phyloP scores from a whole-genome alignment of 2,329 filamentous ascomycete genomes.

The Zymoseptoria pseudotritici region DNA sequence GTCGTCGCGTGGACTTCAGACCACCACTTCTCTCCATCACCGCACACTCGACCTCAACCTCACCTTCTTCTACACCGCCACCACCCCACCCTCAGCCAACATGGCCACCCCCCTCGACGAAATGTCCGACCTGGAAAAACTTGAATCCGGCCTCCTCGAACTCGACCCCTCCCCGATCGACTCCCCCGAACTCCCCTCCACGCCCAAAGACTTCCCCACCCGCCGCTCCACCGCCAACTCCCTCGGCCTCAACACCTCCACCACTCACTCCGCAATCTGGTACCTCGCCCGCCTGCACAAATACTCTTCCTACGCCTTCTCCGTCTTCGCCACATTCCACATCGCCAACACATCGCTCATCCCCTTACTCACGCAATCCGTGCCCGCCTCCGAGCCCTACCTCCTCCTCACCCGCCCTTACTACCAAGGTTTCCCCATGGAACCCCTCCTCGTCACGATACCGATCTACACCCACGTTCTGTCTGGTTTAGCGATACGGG shows the following conservation, averaged over 20 bases:
- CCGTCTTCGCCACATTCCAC: conserved; percentile 68
- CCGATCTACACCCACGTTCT: conserved; percentile 69
- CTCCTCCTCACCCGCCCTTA: conserved; percentile 85
- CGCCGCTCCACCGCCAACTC: conserved; percentile 32
- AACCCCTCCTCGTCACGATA: conserved; percentile 69
- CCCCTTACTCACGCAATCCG: conserved; percentile 64
- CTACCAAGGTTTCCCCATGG: conserved; percentile 76
- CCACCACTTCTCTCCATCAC: background rate
- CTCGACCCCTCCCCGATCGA: conserved; percentile 79
- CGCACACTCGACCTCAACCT: no score
- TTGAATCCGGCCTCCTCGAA: conserved; percentile 50
- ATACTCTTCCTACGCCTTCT: conserved; percentile 82
- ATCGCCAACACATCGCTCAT: conserved; percentile 75
- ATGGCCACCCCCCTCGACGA: conserved; percentile 24
- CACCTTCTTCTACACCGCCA: background rate
- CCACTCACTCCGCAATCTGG: conserved; percentile 64
- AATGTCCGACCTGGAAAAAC: conserved; percentile 16
- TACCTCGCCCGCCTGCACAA: conserved; percentile 73
- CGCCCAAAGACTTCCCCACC: conserved; percentile 55
- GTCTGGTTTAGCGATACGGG: conserved; percentile 68
- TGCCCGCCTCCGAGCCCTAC: conserved; percentile 71
- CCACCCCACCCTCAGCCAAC: background rate
- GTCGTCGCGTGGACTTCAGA: background rate
- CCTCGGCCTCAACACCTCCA: conserved; percentile 58
- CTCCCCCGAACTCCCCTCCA: conserved; percentile 34